Base-by-base conservation (phyloP, 805 yeast genomes). In the Candida easanensis region DNA sequence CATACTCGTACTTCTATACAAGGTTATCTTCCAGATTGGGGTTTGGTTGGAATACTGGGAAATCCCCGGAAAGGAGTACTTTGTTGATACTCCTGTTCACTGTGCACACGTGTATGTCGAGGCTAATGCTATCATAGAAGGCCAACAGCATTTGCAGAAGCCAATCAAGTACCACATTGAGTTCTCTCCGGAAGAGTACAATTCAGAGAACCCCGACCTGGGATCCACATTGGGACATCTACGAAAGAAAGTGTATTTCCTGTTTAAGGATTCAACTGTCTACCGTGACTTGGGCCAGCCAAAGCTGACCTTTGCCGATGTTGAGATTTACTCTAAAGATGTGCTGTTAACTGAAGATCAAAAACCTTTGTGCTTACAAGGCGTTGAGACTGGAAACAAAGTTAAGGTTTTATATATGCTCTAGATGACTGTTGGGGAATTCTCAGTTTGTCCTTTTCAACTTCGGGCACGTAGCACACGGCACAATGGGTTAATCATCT, bases 161-260 rank as follows among this genome's bases (percentile, higher is more conserved):
- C 74, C 77, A 2, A 49, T 84, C 25, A 68, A 67, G 20, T 86
- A 81, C 58, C 85, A 84, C 60, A 72, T 84, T 51, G 95, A 86
- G 58, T 87, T 87, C 62, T 78, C 86, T 23, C 93, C 95, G 0
- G 90, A 83, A 52, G 95, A 87, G 54, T 86, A 79, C 57, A 47
- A 60, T 26, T 45, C 64, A 51, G 75, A 75, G 48, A 77, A 85
- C 44, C 83, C 81, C 5, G 90, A 79, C 46, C 73, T 70, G 39
- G 95, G 95, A 1, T 79, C 90, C 9, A 76, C 82, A 16, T 70
- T 90, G 26, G 73, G 69, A 15, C 79, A 82, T 49, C 69, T 88
- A 42, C 73, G 88, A 48, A 51, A 61, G 2, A 83, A 80, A 57
- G 63, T 82, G 3, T 72, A 80, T 27, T 64, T 70, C 32, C 68